Evolutionary conservation across 192 early-diverging fungal genomes (phyloP), one percentile per base, ranked within the genome.

Genomic region (Backusella parvicylindrica): DNA sequence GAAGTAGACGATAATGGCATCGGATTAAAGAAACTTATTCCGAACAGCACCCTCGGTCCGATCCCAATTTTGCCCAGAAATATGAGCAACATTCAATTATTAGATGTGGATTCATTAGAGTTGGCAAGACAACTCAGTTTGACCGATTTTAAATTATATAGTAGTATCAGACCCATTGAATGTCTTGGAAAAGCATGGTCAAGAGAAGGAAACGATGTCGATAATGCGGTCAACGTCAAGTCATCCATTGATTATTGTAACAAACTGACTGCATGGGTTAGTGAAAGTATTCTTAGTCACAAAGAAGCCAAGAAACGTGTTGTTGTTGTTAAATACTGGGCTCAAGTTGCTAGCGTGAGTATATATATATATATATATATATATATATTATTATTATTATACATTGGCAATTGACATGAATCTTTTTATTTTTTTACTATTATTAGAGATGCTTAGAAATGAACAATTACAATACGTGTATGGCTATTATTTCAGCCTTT

Each of bases 391-490:
- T 37, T 4, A 38, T 67, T 38, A n/a, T 35, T 35, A 35, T 35
- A 35, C 33, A 6, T 3, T 6, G 16, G 16, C 40, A 16, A 16
- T 41, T 41, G 15, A 41, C 13, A 5, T 26, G 23, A 23, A 47
- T 53, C 21, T 65, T 5, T 0, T 16, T 30, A 23, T 30, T 30
- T 74, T 30, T 66, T 64, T 87, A 41, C 43, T 36, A 26, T 65
- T 53, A 36, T 21, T 80, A 93, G 89, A 80, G 86, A 85, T 95
- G 96, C 83, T 89, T 90, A 35, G 75, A 77, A n/a, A 82, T 99
- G 40, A 97, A 98, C 82, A 99, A 99, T 87, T 99, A 93, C 74
- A 95, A 95, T 81, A 93, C 95, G 5, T 86, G 97, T 36, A 95
- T 94, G 84, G 90, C 96, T 9, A 93, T 98, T 60, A 86, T 95